These are phyloP conservation scores for Bremia lactucae DNA, from an alignment of 352 stramenopile genomes.

Conservation along the genomic window DNA sequence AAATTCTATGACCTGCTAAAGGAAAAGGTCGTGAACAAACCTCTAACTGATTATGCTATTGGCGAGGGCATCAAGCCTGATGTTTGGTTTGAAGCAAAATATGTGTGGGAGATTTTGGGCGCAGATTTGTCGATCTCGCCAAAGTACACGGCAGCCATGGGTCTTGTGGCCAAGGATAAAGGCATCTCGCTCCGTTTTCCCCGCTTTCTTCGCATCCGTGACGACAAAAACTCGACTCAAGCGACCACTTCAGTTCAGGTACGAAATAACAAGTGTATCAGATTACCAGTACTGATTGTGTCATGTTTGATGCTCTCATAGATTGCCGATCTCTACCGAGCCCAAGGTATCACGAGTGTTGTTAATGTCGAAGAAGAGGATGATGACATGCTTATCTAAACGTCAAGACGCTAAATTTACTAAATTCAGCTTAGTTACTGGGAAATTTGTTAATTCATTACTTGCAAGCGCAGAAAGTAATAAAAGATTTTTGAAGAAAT, in stretches of 20 bases:
- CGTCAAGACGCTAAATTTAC: slow-evolving; percentile 8
- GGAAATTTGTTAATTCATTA: slow-evolving; percentile 8
- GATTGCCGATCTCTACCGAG: slow-evolving; percentile 75
- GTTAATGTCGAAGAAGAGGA: slow-evolving; percentile 51
- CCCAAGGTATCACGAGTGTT: slow-evolving; percentile 64
- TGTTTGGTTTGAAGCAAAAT: slow-evolving; percentile 93
- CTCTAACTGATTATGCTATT: slow-evolving; percentile 88
- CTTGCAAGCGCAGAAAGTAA: too few species aligned
- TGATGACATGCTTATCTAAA: slow-evolving; percentile 75
- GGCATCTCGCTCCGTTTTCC: slow-evolving; percentile 98
- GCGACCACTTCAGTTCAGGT: slow-evolving; percentile 95
- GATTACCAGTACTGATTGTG: neutral
- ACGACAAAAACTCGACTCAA: slow-evolving; percentile 95
- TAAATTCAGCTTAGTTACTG: too few species aligned
- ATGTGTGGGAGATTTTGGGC: slow-evolving; percentile 98
- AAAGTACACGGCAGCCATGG: slow-evolving; percentile 94
- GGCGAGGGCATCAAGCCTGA: slow-evolving; percentile 84
- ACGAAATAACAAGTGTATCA: neutral
- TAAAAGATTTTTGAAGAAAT: too few species aligned
- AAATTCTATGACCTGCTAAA: slow-evolving; percentile 79
- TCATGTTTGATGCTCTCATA: slow-evolving; percentile 10
- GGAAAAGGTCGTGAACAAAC: slow-evolving; percentile 70
- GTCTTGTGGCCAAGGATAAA: slow-evolving; percentile 83
- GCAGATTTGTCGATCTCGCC: slow-evolving; percentile 98
- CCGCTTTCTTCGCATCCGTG: slow-evolving; percentile 93